Evolutionary conservation across 2,329 filamentous ascomycete genomes (phyloP), one percentile per base, ranked within the genome.

Genomic region (Penicillium sp.): DNA sequence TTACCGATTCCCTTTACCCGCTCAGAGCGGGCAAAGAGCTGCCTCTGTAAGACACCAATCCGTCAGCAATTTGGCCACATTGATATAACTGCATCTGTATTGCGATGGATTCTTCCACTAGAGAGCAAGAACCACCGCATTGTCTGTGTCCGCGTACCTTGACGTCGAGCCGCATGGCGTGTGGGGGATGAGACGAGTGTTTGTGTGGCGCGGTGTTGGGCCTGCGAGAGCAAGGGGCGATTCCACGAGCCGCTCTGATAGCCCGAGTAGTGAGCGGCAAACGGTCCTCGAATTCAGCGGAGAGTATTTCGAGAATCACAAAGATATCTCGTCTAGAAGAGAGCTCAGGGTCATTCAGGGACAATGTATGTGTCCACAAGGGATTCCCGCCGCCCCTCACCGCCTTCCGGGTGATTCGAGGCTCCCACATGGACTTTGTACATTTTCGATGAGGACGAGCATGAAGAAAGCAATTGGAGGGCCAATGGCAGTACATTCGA

Each of bases 1-100:
- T 97, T 98, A 82, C 98, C 94, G 78, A 96, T 92, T 75, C 90
- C 90, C 82, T 98, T 98, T 68, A 98, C 94, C 81, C 94, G 89
- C 85, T 98, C 92, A 73, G 91, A 96, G 79, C 92, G 87, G 78
- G 91, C 90, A 81, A 92, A 91, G 70, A 92, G 86, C 79, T 92
- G 89, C 78, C 88, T 87, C 89, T 92, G 64, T 71, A 77, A 64
- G 55, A 62, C 49, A 72, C 59, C 57, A 70, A 74, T 65, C 64
- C 63, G 64, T 83, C 70, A 82, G 80, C 72, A 60, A 63, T 59
- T 50, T 24, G 36, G 33, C 31, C 47, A 56, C 50, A 56, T 47
- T 40, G 50, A 55, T 11, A 19, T 35, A 16, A 16, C 10, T 37
- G 16, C 36, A 47, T 52, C 47, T 24, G 31, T 5, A 27, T 24